phyloP scores from a whole-genome alignment of 2,329 filamentous ascomycete genomes.

The Aspergillus sp. region DNA sequence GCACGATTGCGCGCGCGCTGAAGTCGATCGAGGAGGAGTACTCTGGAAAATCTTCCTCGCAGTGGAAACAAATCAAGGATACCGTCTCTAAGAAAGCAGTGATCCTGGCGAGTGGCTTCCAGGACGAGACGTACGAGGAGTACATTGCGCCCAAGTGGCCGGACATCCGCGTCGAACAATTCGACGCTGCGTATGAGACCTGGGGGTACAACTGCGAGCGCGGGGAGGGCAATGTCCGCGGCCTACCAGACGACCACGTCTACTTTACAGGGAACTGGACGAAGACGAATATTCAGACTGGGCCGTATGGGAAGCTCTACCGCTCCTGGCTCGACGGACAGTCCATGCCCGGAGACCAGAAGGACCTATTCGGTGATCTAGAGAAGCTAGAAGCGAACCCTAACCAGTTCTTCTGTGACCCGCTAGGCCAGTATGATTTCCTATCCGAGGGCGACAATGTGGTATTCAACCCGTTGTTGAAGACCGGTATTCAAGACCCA shows the following conservation, averaged over 20 bases:
- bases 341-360: background rate
- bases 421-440: background rate
- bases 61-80: background rate
- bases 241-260: background rate
- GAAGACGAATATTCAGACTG: background rate
- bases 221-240: background rate
- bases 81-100: background rate
- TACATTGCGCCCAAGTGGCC: conserved; percentile 3
- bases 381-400: background rate
- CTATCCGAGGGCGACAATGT: conserved; percentile 4
- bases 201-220: conserved; percentile 2
- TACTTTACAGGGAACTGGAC: conserved; percentile 4
- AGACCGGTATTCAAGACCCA: conserved; percentile 1
- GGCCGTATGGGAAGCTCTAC: background rate
- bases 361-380: background rate
- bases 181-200: background rate
- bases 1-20: conserved; percentile 3
- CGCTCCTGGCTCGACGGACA: conserved; percentile 6
- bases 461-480: conserved; percentile 2
- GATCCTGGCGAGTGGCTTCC: conserved; percentile 1
- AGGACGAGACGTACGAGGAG: conserved; percentile 1
- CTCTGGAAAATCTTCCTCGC: background rate
- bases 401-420: background rate
- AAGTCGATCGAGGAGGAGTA: conserved; percentile 3
- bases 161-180: background rate